Conservation (phyloP, 1,284 basidiomycete genomes). For the Cutaneotrichosporon sp. region DNA sequence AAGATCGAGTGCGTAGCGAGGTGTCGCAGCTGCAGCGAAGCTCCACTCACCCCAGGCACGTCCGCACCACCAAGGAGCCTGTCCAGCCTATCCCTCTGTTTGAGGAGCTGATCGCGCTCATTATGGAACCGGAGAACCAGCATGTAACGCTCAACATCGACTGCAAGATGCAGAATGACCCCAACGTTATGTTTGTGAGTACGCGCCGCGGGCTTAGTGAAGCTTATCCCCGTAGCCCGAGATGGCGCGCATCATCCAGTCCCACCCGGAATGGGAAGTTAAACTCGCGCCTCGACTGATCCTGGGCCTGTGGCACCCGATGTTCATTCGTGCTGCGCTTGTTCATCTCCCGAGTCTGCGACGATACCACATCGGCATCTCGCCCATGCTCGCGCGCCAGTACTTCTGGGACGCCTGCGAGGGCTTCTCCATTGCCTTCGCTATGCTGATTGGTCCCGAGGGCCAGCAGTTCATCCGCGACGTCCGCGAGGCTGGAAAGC, state of each 20-base stretch:
- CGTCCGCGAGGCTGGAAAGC: constrained; percentile 76
- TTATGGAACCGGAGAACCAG: constrained; percentile 60
- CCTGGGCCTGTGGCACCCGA: constrained; percentile 84
- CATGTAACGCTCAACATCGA: constrained; percentile 87
- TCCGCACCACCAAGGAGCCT: constrained; percentile 78
- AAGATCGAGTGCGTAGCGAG: constrained; percentile 41
- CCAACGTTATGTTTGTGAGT: constrained; percentile 69
- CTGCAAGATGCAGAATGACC: constrained; percentile 90
- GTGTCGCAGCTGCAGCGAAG: not conserved
- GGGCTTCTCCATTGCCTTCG: constrained; percentile 83
- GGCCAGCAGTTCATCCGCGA: constrained; percentile 66
- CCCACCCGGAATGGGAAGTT: constrained; percentile 71
- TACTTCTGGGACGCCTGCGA: constrained; percentile 92
- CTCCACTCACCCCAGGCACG: constrained; percentile 50
- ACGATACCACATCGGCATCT: constrained; percentile 81
- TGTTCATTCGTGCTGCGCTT: constrained; percentile 76
- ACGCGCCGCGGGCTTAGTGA: not conserved
- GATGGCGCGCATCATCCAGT: constrained; percentile 70
- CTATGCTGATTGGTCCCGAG: constrained; percentile 64
- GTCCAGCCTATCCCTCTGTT: constrained; percentile 84
- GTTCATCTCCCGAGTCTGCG: constrained; percentile 66
- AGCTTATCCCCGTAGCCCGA: constrained; percentile 50
- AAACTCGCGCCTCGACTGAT: constrained; percentile 81
- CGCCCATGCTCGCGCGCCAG: constrained; percentile 61
- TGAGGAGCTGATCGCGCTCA: constrained; percentile 68